Evolutionary conservation across 768 basidiomycete species (phyloP).

Genomic region (Chalciporus pseudorubinellus): DNA sequence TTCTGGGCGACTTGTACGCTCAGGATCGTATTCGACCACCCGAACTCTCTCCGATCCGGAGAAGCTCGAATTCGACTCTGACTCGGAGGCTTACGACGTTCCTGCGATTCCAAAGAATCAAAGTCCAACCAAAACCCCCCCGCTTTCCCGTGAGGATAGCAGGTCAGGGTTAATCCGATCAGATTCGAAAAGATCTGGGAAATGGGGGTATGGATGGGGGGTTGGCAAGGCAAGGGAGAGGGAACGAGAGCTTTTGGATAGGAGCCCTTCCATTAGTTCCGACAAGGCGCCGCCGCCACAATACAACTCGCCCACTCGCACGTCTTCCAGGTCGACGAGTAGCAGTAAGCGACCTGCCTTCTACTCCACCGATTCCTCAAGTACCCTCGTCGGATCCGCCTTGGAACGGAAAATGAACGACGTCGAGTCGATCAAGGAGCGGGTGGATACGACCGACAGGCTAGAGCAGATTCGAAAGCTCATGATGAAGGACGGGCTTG

Average conservation of each 20-base stretch:
- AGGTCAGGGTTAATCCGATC: constrained; percentile 50
- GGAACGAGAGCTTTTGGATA: constrained; percentile 37
- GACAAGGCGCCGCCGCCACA: constrained; percentile 36
- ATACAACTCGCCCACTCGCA: constrained; percentile 33
- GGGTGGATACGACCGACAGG: constrained; percentile 56
- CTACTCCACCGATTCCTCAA: constrained; percentile 61
- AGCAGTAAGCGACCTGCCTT: constrained; percentile 41
- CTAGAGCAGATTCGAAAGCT: constrained; percentile 60
- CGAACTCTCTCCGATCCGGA: constrained; percentile 41
- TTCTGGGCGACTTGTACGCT: constrained; percentile 34
- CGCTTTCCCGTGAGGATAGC: constrained; percentile 32
- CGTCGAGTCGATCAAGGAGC: constrained; percentile 49
- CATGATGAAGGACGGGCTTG: constrained; percentile 66
- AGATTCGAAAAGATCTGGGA: constrained; percentile 56
- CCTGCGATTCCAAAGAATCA: constrained; percentile 32
- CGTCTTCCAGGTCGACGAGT: constrained; percentile 39
- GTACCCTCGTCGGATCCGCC: constrained; percentile 75
- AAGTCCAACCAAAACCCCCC: constrained; percentile 42
- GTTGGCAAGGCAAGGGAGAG: constrained; percentile 52
- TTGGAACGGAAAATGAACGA: constrained; percentile 69
- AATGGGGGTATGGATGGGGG: constrained; percentile 75
- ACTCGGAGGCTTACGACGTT: constrained; percentile 58
- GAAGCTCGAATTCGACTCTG: constrained; percentile 55
- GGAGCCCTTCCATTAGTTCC: constrained; percentile 34
- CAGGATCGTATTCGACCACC: constrained; percentile 44